Percentiles rank a stretch among this genome's conserved stretches.
These are phyloP conservation scores for Metahyphopichia silvanorum DNA, from an alignment of 805 yeast species.

Conservation along the genomic window DNA sequence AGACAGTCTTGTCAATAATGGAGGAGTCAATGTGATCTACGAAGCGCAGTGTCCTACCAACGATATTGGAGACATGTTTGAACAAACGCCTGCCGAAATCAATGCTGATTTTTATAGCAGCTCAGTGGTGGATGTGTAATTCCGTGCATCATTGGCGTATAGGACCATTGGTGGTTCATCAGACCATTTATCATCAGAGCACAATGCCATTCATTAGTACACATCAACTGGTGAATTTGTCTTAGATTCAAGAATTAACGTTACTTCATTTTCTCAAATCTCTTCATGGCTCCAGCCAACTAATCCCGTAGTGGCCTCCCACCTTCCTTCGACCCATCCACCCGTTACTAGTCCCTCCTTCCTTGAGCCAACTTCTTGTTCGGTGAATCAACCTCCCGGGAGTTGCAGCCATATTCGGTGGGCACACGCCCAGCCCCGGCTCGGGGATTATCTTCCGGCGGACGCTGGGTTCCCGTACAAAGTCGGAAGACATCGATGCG, in stretches of 20 bases:
- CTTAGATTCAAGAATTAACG: too few relatives aligned
- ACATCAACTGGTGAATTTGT: too few relatives aligned
- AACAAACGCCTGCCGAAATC: neutral
- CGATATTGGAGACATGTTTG: constrained; percentile 21
- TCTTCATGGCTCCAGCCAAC: too few relatives aligned
- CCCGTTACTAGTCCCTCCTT: neutral
- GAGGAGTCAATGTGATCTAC: constrained; percentile 59
- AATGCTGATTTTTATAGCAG: too few relatives aligned
- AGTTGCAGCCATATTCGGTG: neutral
- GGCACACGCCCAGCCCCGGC: neutral
- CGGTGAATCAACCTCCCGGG: neutral
- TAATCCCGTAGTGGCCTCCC: too few relatives aligned
- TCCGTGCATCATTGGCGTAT: too few relatives aligned
- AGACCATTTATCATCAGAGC: too few relatives aligned
- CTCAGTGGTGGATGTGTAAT: too few relatives aligned
- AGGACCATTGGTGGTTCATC: too few relatives aligned
- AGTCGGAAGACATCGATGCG: constrained; percentile 31
- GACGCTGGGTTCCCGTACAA: constrained; percentile 9
- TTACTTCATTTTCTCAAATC: too few relatives aligned
- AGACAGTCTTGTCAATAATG: constrained; percentile 57
- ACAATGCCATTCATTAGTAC: too few relatives aligned
- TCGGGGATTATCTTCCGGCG: constrained; percentile 22
- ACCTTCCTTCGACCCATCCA: neutral
- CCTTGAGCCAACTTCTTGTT: neutral
- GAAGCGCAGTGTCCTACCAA: constrained; percentile 44